These are phyloP conservation scores for Passiflora organensis DNA, from an alignment of 345 rosid species.

Conservation along the genomic window DNA sequence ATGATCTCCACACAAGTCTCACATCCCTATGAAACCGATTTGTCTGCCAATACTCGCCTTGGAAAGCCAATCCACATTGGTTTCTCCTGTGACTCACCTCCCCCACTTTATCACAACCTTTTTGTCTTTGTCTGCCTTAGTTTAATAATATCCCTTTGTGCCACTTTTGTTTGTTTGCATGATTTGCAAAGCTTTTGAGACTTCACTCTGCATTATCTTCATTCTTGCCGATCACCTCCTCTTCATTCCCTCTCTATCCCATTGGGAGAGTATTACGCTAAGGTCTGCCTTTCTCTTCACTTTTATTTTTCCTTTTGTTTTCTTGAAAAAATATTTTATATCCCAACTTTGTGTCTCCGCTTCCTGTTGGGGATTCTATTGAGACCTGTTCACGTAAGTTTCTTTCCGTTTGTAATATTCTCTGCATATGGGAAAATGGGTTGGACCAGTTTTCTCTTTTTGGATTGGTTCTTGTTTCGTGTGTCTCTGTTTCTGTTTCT, in stretches of 20 bases:
- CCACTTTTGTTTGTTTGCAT: neutral
- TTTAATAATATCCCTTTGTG: constrained; percentile 2
- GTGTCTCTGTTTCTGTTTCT: too few relatives aligned
- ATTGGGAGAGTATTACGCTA: neutral
- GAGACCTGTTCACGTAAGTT: too few relatives aligned
- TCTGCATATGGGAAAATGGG: too few relatives aligned
- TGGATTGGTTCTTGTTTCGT: too few relatives aligned
- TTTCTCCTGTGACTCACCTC: constrained; percentile 7
- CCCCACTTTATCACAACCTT: neutral
- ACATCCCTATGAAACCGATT: constrained; percentile 4
- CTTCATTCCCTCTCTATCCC: constrained; percentile 3
- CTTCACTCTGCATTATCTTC: constrained; percentile 3
- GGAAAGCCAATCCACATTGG: constrained; percentile 14
- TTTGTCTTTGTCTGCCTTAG: constrained; percentile 7
- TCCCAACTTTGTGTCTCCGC: too few relatives aligned
- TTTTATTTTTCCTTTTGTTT: neutral
- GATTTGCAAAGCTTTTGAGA: neutral
- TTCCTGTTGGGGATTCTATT: too few relatives aligned
- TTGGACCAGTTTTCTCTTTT: too few relatives aligned
- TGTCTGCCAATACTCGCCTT: constrained; percentile 10
- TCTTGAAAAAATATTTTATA: neutral
- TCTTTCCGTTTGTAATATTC: neutral
- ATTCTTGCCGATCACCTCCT: neutral
- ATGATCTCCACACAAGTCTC: constrained; percentile 13
- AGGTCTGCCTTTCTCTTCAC: constrained; percentile 8